Evolutionary conservation across 257 asterid genomes (phyloP), one percentile per base, ranked within the genome.

Genomic region (Capsicum baccatum): DNA sequence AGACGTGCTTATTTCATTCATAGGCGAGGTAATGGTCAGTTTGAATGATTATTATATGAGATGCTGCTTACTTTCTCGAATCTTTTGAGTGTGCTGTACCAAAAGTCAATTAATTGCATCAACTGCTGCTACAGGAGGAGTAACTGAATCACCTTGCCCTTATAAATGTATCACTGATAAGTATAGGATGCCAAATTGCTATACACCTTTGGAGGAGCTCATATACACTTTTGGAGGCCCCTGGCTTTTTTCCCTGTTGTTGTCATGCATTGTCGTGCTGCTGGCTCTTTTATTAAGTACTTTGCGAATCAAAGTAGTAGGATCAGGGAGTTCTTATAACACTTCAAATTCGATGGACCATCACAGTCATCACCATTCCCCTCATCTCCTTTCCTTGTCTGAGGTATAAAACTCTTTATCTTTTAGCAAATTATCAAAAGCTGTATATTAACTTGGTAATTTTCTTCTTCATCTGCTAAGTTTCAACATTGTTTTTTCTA

Each of bases 151-250:
- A 76, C 83, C 87, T 84, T 95, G 99, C 82, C 99, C 97, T 54
- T 95, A 90, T 83, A 89, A 82, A 91, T 95, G 98, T 86, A 89
- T 92, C 84, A 94, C 99, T 85, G 97, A 92, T 84, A 95, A 93
- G 89, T 95, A 94, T 89, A 89, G 92, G 91, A 91, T 83, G 86
- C 95, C 97, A 9, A 92, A 94, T 90, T 95, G 99, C 90, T 94
- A 89, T 84, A 95, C 99, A 19, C 97, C 99, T 83, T 93, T 95
- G 89, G 99, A 95, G 90, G 99, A 95, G 89, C 92, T 95, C 70
- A 90, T 95, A 88, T 93, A 92, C 86, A 90, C 99, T 56, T 95
- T 95, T 88, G 97, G 98, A 82, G 99, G 99, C 39, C 99, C 99
- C 83, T 95, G 97, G 95, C 95, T 95, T 16, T 94, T 94, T 88